Base-by-base conservation (phyloP, 768 basidiomycete species). In the Lactarius trivialis region DNA sequence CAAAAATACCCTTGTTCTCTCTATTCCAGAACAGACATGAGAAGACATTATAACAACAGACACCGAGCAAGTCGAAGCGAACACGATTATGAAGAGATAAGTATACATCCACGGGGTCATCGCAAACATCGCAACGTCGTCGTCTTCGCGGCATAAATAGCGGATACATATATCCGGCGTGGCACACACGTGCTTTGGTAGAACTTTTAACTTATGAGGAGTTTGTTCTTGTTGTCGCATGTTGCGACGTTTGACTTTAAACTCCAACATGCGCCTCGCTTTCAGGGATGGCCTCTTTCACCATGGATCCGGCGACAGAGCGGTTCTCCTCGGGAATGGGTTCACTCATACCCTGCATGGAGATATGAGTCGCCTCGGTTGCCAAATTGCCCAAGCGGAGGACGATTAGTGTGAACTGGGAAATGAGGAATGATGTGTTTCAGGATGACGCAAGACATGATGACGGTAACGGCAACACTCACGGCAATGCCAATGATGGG, bases 401-500 rank as follows among this genome's bases (percentile, higher is more conserved):
- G 26, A 65, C 17, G 24, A 65, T 59, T 4, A 65, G 32, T 19
- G 64, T 49, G 56, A 63, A 63, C 64, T 65, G 7, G 15, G 5
- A n/a, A 14, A 11, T 8, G 21, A 12, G 36, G 8, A 0, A 53
- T 12, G 34, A 12, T 15, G 51, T 4, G 36, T 28, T 26, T 51
- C 2, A 61, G 54, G 2, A 51, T 15, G 41, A 41, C 12, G 41
- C 19, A 26, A 37, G 7, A 39, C 7, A 7, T 21, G 17, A 26
- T 30, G 2, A 14, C 28, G 32, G 14, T 11, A 37, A 7, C 19
- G n/a, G 24, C 19, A 3, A 3, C 1, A 58, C 64, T 63, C 41
- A 65, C 64, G 7, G 64, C 56, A 50, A 65, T 6, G 33, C 64
- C 64, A 28, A 65, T 65, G 7, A 65, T 28, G 30, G 64, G 61